Evolutionary conservation across 1,139 yeast genomes (phyloP), one percentile per base, ranked within the genome.

Genomic region (Arxiozyma bovina): DNA sequence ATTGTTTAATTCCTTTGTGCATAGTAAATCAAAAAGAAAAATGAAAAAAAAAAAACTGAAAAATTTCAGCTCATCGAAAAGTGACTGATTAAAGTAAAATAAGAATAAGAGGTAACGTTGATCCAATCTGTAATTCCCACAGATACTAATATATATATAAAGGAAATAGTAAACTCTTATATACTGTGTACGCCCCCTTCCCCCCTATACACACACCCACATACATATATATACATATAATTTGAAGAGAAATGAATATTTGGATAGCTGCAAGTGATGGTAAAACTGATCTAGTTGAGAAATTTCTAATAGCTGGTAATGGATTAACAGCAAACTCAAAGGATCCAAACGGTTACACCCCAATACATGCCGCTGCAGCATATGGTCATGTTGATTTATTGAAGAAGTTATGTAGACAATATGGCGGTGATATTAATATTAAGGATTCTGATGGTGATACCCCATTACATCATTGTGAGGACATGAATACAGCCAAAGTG

Each of bases 201-300:
- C 2, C 30, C 30, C 11, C 6, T 7, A 23, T 5, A 27, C 30
- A 27, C 30, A 27, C 8, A 27, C 30, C 5, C 30, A 27, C 30
- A 27, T 27, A 27, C 30, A 27, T 27, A 27, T 11, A 27, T 6
- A 27, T 27, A 27, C 8, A 27, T 8, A 27, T 27, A 27, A 27
- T 27, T 27, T 27, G 30, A 27, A 27, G 18, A 18, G 50, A 20
- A 41, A 73, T 79, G 67, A 91, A 93, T 69, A 83, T 93, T 58
- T 93, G 99, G 99, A 82, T 87, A 12, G 96, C 97, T 11, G 94
- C 97, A 7, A 87, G 97, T 21, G 98, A 93, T 68, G 85, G 88
- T 63, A 81, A 85, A 59, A 60, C 77, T 1, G 77, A 75, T 4
- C 67, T 76, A 12, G 96, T 93, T 17, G 78, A 81, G 60, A 65